Evolutionary conservation across 192 early-diverging fungal genomes (phyloP), one percentile per base, ranked within the genome.

Genomic region (Linnemannia elongata): DNA sequence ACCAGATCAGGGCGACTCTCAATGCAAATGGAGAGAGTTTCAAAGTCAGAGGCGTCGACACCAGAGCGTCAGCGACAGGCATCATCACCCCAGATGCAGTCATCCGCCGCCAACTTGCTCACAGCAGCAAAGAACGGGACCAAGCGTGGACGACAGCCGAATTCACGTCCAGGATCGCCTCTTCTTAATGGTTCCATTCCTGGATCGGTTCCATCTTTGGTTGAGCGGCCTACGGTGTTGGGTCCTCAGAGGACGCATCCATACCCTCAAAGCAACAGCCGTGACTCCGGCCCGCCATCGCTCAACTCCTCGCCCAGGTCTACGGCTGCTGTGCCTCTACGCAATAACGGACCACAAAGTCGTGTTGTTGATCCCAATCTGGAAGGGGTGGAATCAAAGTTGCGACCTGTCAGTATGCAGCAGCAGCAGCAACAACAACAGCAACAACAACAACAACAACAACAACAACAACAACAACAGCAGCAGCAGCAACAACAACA

Each of bases 121-220:
- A n/a, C 72, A 15, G 17, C 60, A 15, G 13, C 30, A 30, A 66
- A 30, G 27, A 66, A 66, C 30, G 60, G 60, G 7, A 33, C 60
- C 12, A 30, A 30, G 60, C 60, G 60, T 33, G 30, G 60, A 30
- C 60, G 33, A 12, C 60, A 66, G 30, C 9, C 60, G 60, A 66
- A 12, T 12, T 80, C 79, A 38, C 57, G 68, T 52, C 72, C 79
- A 39, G 79, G 79, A 44, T 80, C 79, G 36, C 72, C 79, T 18
- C 79, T 69, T 24, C 42, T 44, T 20, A 80, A 75, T 6, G 79
- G 79, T 1, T 54, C 69, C 17, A 49, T 74, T 36, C 44, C 39
- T 1, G 72, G 79, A 3, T 63, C 60, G 4, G 17, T 49, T 18
- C 39, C 69, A 13, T 63, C 72, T 3, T 22, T 80, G 7, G 79